A percentile compares a stretch with the other conserved stretches of the same genome.
These are phyloP conservation scores for Steccherinum ochraceum DNA, from an alignment of 768 basidiomycete genomes.

Conservation along the genomic window DNA sequence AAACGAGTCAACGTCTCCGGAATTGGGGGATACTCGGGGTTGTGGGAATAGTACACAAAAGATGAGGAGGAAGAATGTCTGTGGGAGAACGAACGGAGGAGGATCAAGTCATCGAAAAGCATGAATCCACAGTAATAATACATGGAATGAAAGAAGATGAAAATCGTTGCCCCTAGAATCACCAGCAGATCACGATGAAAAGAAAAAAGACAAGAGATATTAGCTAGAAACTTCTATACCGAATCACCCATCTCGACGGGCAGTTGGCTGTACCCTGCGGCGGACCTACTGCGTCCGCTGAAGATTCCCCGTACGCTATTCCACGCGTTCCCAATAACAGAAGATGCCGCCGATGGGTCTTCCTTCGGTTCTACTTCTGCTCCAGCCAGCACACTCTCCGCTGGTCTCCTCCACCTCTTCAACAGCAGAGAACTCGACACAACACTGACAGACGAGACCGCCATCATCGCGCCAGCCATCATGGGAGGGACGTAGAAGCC, in stretches of 20 bases:
- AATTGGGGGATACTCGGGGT: no score
- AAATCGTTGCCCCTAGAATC: background rate
- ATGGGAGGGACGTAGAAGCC: conserved; percentile 94
- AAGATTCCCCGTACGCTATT: conserved; percentile 35
- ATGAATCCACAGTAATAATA: background rate
- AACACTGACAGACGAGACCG: conserved; percentile 93
- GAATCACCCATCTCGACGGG: conserved; percentile 48
- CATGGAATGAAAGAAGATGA: background rate
- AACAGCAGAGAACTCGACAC: conserved; percentile 85
- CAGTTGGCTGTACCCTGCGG: conserved; percentile 60
- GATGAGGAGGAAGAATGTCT: background rate
- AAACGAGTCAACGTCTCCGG: background rate
- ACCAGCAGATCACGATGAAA: background rate
- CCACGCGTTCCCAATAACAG: conserved; percentile 39
- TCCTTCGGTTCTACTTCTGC: conserved; percentile 31
- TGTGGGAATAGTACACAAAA: background rate
- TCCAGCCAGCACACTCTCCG: conserved; percentile 63
- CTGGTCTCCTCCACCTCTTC: conserved; percentile 76
- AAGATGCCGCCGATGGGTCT: conserved; percentile 33
- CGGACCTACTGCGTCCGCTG: conserved; percentile 25
- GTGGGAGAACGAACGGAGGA: background rate
- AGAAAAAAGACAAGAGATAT: background rate
- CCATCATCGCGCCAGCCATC: conserved; percentile 99
- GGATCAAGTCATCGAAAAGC: background rate
- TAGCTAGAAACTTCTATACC: conserved; percentile 13